Evolutionary conservation across 352 stramenopile species (phyloP).

Genomic region (Thalassiosira allenii): DNA sequence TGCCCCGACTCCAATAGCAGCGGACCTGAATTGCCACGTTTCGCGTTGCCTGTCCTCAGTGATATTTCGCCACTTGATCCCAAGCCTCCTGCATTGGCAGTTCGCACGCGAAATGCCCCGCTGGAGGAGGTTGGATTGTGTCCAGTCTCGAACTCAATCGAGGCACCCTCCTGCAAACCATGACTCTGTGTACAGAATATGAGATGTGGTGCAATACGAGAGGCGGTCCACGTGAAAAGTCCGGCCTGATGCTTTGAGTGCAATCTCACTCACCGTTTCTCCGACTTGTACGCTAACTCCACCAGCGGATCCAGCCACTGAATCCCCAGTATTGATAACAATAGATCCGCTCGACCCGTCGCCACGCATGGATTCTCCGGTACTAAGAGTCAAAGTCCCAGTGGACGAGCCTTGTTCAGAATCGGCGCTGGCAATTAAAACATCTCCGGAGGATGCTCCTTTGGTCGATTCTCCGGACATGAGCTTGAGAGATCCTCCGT

Average conservation of each 20-base stretch:
- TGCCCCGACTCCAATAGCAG: conserved; percentile 21
- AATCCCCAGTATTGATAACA: conserved; percentile 45
- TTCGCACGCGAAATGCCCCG: conserved; percentile 69
- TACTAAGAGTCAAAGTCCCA: conserved; percentile 63
- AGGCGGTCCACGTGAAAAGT: too few species aligned
- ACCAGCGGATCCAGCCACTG: conserved; percentile 50
- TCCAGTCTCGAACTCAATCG: conserved; percentile 71
- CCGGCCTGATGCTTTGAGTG: too few species aligned
- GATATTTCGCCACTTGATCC: conserved; percentile 76
- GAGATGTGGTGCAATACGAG: too few species aligned
- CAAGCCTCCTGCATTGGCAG: conserved; percentile 67
- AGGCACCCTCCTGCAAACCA: conserved; percentile 60
- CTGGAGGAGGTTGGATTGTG: conserved; percentile 69
- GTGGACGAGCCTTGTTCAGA: conserved; percentile 26
- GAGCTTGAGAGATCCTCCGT: conserved; percentile 79
- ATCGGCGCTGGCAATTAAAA: conserved; percentile 33
- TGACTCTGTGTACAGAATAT: too few species aligned
- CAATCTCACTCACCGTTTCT: too few species aligned
- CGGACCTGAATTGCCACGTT: conserved; percentile 17
- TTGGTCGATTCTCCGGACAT: conserved; percentile 80
- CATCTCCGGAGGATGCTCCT: conserved; percentile 87
- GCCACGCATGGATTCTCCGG: conserved; percentile 35
- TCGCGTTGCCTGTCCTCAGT: conserved; percentile 72
- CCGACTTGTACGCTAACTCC: conserved; percentile 65
- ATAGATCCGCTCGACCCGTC: conserved; percentile 35